Evolutionary conservation across 2,329 filamentous ascomycete species (phyloP).

Genomic region (Trichoderma semiorbis): DNA sequence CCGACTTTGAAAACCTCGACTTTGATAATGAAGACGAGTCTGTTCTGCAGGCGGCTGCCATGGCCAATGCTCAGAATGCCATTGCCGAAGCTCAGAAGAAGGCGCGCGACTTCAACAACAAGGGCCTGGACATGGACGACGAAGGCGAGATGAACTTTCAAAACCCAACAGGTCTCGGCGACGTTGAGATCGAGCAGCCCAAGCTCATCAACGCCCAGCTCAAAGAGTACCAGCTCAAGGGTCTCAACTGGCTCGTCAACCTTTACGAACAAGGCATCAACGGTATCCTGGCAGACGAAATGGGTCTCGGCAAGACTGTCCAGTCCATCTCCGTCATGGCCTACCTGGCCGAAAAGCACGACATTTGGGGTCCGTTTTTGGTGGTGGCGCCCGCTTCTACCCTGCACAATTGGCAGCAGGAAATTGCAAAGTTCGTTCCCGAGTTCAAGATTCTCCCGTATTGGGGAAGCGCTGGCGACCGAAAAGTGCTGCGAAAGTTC

Average conservation of each 20-base stretch:
- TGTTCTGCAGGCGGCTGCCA: conserved; percentile 74
- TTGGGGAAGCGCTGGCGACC: conserved; percentile 91
- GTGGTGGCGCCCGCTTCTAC: conserved; percentile 96
- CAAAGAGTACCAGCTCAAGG: conserved; percentile 98
- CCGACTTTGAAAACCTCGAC: conserved; percentile 88
- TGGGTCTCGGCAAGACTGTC: conserved; percentile 98
- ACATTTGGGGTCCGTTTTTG: conserved; percentile 96
- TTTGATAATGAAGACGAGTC: conserved; percentile 95
- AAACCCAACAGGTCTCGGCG: conserved; percentile 91
- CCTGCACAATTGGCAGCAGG: conserved; percentile 98
- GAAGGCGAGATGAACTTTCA: conserved; percentile 99
- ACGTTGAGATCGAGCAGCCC: conserved; percentile 90
- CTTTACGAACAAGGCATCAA: conserved; percentile 99
- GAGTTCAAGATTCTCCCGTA: conserved; percentile 94
- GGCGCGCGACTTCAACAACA: conserved; percentile 86
- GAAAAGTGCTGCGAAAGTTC: conserved; percentile 95
- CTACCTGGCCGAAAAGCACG: conserved; percentile 93
- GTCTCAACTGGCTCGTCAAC: conserved; percentile 98
- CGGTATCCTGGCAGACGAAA: conserved; percentile 96
- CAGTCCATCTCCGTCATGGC: conserved; percentile 99
- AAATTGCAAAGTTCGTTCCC: conserved; percentile 92
- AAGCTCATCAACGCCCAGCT: conserved; percentile 90
- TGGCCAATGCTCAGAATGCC: conserved; percentile 93
- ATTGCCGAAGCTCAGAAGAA: conserved; percentile 92
- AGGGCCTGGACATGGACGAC: conserved; percentile 68